Conservation (phyloP, 1,139 yeast genomes). For the Yamadazyma kanchanaburiensis region DNA sequence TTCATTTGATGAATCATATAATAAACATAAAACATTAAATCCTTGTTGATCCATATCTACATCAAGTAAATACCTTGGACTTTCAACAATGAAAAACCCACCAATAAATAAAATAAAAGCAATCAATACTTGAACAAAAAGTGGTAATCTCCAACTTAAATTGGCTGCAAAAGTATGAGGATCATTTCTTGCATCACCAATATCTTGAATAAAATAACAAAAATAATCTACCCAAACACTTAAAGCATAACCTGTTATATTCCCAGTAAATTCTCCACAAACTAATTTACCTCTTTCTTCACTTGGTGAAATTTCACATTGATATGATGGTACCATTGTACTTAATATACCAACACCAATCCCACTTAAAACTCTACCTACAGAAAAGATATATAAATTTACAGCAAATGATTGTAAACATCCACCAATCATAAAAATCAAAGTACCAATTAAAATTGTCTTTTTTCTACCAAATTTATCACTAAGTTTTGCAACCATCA, state of each 20-base stretch:
- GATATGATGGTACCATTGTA: slow-evolving; percentile 53
- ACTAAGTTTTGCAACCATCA: slow-evolving; percentile 45
- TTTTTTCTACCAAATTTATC: slow-evolving; percentile 47
- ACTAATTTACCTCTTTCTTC: slow-evolving; percentile 54
- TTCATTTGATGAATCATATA: slow-evolving; percentile 56
- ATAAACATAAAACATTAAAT: slow-evolving; percentile 73
- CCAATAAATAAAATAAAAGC: slow-evolving; percentile 47
- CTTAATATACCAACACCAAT: slow-evolving; percentile 52
- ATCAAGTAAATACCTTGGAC: slow-evolving; percentile 54
- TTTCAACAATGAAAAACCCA: slow-evolving; percentile 52
- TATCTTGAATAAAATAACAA: slow-evolving; percentile 44
- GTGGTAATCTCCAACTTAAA: slow-evolving; percentile 52
- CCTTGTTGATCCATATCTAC: slow-evolving; percentile 51
- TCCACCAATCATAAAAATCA: slow-evolving; percentile 50
- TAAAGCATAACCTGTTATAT: slow-evolving; percentile 48
- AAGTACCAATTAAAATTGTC: slow-evolving; percentile 48
- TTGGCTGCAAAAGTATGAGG: slow-evolving; percentile 41
- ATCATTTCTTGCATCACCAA: slow-evolving; percentile 35
- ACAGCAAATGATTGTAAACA: slow-evolving; percentile 45
- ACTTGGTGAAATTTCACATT: slow-evolving; percentile 54
- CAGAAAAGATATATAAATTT: slow-evolving; percentile 39
- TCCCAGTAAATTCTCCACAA: slow-evolving; percentile 55
- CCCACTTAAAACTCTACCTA: slow-evolving; percentile 51
- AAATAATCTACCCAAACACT: slow-evolving; percentile 57
- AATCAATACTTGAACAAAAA: slow-evolving; percentile 46